Conservation (phyloP, 202 grass and related monocot genomes). For the Sporobolus alterniflorus region DNA sequence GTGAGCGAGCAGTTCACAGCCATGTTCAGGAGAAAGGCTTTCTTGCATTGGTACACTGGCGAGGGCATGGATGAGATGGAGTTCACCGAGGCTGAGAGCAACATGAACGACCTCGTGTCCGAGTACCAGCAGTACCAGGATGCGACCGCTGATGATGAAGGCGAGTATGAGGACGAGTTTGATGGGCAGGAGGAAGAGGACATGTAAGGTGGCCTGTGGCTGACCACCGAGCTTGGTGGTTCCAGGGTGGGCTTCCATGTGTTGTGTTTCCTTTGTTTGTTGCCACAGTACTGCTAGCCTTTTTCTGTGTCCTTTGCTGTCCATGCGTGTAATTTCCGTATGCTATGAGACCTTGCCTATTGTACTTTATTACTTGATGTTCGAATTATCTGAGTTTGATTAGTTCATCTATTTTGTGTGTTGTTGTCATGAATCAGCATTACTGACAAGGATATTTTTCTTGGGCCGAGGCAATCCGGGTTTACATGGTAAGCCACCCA, state of each 20-base stretch:
- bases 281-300: background rate
- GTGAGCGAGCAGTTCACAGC: constrained; percentile 93
- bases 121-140: constrained; percentile 94
- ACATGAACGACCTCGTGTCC: constrained; percentile 83
- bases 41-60: constrained; percentile 95
- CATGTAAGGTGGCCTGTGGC: constrained; percentile 23
- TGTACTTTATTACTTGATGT: constrained; percentile 5
- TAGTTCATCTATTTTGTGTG: too few species aligned
- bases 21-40: constrained; percentile 94
- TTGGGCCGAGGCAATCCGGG: too few species aligned
- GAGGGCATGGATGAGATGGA: constrained; percentile 98
- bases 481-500: too few species aligned
- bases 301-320: background rate
- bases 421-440: too few species aligned
- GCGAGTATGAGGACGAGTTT: constrained; percentile 60
- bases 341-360: constrained; percentile 12
- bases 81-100: constrained; percentile 89
- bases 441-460: background rate
- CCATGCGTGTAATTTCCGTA: constrained; percentile 13
- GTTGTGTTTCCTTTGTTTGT: constrained; percentile 4
- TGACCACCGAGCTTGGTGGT: background rate
- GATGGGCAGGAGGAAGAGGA: constrained; percentile 36
- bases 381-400: background rate
- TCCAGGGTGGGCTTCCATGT: background rate
- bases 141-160: constrained; percentile 63